Conservation (phyloP, 2,329 filamentous ascomycete genomes). For the Fusarium austroafricanum region DNA sequence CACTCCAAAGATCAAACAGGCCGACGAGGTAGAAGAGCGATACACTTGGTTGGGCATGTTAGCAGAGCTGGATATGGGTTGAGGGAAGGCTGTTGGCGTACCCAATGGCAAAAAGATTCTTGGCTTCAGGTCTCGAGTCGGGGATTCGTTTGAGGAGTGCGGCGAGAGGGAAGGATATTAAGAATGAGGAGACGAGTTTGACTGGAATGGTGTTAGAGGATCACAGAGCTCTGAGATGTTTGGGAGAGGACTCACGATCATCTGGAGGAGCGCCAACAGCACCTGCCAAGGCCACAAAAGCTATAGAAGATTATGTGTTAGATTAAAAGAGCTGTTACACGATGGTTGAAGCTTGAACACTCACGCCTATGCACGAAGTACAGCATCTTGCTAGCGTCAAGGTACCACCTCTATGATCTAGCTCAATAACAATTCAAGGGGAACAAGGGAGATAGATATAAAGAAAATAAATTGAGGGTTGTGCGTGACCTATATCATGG, state of each 20-base stretch:
- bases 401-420: slow-evolving; percentile 4
- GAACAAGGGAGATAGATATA: background rate
- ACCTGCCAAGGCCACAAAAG: slow-evolving; percentile 51
- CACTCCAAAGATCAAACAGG: slow-evolving; percentile 91
- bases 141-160: slow-evolving; percentile 90
- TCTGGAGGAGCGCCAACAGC: slow-evolving; percentile 52
- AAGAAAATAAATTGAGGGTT: background rate
- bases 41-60: slow-evolving; percentile 60
- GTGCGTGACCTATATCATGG: slow-evolving; percentile 27
- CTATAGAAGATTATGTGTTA: slow-evolving; percentile 39
- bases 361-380: slow-evolving; percentile 38
- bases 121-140: slow-evolving; percentile 82
- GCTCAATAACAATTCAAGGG: background rate
- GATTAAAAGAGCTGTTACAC: slow-evolving; percentile 8
- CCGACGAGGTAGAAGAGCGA: slow-evolving; percentile 93
- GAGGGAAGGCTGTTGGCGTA: slow-evolving; percentile 52
- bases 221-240: slow-evolving; percentile 1
- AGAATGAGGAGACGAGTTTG: slow-evolving; percentile 90
- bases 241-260: slow-evolving; percentile 49
- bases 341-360: slow-evolving; percentile 4
- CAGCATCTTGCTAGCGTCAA: slow-evolving; percentile 29
- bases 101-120: slow-evolving; percentile 89
- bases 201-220: slow-evolving; percentile 65
- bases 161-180: slow-evolving; percentile 92
- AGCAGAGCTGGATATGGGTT: background rate